These are phyloP conservation scores for Mycothermus thermophilus DNA, from an alignment of 495 filamentous ascomycete species.

Conservation along the genomic window DNA sequence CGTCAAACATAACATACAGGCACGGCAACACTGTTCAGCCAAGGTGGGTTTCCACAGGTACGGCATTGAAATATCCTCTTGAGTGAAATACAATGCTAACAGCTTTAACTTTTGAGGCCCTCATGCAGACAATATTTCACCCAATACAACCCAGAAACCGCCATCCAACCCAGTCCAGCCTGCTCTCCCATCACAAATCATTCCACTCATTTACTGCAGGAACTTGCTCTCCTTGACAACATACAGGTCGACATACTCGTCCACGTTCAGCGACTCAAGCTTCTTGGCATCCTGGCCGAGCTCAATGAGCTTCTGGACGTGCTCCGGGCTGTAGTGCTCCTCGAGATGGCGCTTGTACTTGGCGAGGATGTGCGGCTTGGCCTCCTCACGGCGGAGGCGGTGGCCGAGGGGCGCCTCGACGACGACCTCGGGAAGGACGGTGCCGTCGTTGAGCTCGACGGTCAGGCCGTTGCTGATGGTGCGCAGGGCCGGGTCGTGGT, in stretches of 20 bases:
- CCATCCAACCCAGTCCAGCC: too few relatives aligned
- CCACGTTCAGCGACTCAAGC: conserved; percentile 69
- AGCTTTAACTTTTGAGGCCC: too few relatives aligned
- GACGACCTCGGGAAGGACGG: conserved; percentile 79
- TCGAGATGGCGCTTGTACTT: conserved; percentile 90
- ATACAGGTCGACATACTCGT: conserved; percentile 90
- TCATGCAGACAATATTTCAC: too few relatives aligned
- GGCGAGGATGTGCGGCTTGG: conserved; percentile 85
- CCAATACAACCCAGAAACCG: too few relatives aligned
- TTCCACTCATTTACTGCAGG: conserved; percentile 15
- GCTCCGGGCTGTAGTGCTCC: conserved; percentile 62
- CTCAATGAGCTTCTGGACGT: conserved; percentile 64
- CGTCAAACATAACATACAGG: too few relatives aligned
- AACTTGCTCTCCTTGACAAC: conserved; percentile 47
- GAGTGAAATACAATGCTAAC: too few relatives aligned
- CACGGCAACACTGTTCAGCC: too few relatives aligned
- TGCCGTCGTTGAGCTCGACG: conserved; percentile 87
- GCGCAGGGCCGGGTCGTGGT: conserved; percentile 83
- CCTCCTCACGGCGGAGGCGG: conserved; percentile 80
- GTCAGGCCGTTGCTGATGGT: conserved; percentile 94
- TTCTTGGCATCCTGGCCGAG: conserved; percentile 57
- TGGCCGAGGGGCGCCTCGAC: conserved; percentile 94
- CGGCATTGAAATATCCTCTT: too few relatives aligned
- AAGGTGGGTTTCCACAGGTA: too few relatives aligned
- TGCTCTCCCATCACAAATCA: neutral